These are phyloP conservation scores for Crassisporium funariophilum DNA, from an alignment of 768 basidiomycete genomes.

Conservation along the genomic window DNA sequence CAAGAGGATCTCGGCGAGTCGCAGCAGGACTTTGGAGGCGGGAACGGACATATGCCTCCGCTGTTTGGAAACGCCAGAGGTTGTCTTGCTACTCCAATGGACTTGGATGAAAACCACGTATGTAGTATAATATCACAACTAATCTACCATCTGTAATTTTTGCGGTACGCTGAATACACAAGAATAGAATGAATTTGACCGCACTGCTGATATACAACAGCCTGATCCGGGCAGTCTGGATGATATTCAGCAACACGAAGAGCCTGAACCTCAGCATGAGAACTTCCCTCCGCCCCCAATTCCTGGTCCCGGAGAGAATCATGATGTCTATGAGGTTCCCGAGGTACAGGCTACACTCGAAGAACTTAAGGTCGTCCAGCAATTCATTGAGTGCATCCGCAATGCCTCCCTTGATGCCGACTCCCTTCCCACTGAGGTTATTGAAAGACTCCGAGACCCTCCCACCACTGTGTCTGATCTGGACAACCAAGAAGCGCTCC, in stretches of 20 bases:
- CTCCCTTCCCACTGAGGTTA: conserved; percentile 17
- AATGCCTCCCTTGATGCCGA: conserved; percentile 28
- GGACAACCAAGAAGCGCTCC: conserved; percentile 1
- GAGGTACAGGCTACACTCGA: conserved; percentile 9
- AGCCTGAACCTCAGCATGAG: background rate
- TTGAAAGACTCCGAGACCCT: conserved; percentile 10
- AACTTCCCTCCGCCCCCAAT: no score
- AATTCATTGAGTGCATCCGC: conserved; percentile 23
- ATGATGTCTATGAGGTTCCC: background rate
- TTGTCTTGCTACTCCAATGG: no score
- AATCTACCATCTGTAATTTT: no score
- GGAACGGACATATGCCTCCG: no score
- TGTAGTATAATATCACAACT: no score
- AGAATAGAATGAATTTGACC: no score
- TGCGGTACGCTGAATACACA: no score
- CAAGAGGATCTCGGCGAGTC: no score
- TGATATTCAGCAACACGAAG: background rate
- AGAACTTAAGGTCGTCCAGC: conserved; percentile 7
- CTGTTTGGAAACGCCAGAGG: no score
- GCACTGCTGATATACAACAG: background rate
- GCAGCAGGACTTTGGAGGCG: no score
- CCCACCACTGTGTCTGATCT: background rate
- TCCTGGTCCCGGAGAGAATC: background rate
- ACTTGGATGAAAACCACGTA: no score
- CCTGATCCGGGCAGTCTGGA: background rate